Evolutionary conservation across 2,329 filamentous ascomycete species (phyloP), one percentile per base, ranked within the genome.

Genomic region (Cadophora luteo-olivacea): DNA sequence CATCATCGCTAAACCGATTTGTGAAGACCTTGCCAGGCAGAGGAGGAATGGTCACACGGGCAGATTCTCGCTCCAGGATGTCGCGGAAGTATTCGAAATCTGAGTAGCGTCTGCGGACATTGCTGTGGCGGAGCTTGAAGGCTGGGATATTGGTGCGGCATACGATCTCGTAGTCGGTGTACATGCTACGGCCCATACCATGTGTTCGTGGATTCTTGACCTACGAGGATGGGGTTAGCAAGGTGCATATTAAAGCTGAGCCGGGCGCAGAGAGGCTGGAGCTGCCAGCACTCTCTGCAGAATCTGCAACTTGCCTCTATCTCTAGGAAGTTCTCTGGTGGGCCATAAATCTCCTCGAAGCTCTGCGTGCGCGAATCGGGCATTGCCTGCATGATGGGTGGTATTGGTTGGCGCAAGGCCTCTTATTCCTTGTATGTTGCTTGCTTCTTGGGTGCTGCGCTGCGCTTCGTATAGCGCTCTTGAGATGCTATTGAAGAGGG

Each of bases 51-150:
- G 94, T 97, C 68, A 99, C 96, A 73, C 95, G 89, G 68, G 94
- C 94, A 76, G 89, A 92, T 83, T 99, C 96, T 75, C 96, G 91
- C 87, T 99, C 96, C 69, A 99, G 88, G 72, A 98, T 97, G 81
- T 99, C 96, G 79, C 96, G 92, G 81, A 99, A 99, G 83, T 97
- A 95, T 83, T 99, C 96, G 80, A 99, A 99, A 81, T 99, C 96
- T 67, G 92, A 96, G 85, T 99, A 99, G 64, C 96, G 93, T 71
- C 96, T 90, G 75, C 94, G 93, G 71, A 99, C 96, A 75, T 90
- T 89, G 72, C 90, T 94, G 79, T 92, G 88, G 74, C 94, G 93
- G 76, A 97, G 89, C 84, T 98, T 98, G 87, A 99, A 99, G 76
- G 96, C 94, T 68, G 96, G 96, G 79, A 99, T 99, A 84, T 99